Conservation (phyloP, 2,329 filamentous ascomycete genomes). For the Trichoderma sp. region DNA sequence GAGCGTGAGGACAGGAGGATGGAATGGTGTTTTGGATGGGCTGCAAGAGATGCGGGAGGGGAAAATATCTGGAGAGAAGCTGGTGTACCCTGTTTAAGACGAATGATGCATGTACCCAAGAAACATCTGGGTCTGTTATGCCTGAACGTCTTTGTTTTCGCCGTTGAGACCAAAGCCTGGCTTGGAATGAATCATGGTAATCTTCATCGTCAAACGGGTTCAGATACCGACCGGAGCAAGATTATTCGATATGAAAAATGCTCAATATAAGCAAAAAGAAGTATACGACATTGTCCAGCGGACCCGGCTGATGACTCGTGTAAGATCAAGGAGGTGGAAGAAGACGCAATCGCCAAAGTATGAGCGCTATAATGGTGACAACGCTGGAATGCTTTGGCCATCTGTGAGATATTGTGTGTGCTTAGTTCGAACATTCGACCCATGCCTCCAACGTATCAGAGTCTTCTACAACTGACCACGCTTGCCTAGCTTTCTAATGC, state of each 20-base stretch:
- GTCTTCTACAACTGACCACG: neutral
- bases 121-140: neutral
- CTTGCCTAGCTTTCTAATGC: neutral
- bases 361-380: neutral
- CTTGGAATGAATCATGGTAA: neutral
- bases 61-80: conserved; percentile 42
- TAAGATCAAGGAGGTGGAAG: neutral
- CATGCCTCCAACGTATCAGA: neutral
- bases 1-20: conserved; percentile 27
- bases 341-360: neutral
- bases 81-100: conserved; percentile 37
- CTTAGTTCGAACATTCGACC: neutral
- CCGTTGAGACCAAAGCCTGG: neutral
- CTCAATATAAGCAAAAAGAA: neutral
- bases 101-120: neutral
- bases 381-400: neutral
- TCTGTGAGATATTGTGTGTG: neutral
- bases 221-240: neutral
- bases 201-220: neutral
- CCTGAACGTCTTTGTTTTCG: neutral
- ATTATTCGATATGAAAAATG: neutral
- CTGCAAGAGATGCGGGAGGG: conserved; percentile 33
- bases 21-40: conserved; percentile 30
- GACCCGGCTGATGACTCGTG: neutral
- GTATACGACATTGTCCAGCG: neutral